Conservation (phyloP, 1,139 yeast species). For the Taiozyma sp. region DNA sequence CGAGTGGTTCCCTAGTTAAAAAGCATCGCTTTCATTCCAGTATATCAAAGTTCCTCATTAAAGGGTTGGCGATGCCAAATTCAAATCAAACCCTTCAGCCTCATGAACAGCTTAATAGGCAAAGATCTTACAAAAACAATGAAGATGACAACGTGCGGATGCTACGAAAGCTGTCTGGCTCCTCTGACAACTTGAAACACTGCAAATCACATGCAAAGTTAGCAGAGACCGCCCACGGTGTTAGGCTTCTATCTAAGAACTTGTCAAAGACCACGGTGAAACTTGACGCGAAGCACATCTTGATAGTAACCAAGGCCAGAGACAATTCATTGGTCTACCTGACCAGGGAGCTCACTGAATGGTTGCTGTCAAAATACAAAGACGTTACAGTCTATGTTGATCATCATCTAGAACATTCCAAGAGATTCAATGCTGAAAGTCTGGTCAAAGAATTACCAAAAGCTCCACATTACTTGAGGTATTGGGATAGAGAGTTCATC, state of each 20-base stretch:
- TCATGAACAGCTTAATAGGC: neutral
- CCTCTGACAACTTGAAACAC: slow-evolving; percentile 19
- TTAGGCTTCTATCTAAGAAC: slow-evolving; percentile 71
- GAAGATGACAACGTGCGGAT: slow-evolving; percentile 9
- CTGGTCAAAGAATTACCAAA: slow-evolving; percentile 35
- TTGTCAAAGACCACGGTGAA: slow-evolving; percentile 70
- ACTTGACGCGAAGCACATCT: slow-evolving; percentile 59
- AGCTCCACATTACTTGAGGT: slow-evolving; percentile 42
- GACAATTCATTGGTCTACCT: slow-evolving; percentile 71
- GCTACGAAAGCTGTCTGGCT: slow-evolving; percentile 10
- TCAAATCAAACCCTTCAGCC: neutral
- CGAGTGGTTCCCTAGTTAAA: neutral
- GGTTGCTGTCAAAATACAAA: slow-evolving; percentile 50
- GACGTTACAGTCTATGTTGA: slow-evolving; percentile 68
- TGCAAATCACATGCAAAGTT: slow-evolving; percentile 67
- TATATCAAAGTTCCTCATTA: neutral
- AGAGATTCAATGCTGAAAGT: slow-evolving; percentile 51
- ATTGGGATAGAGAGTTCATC: slow-evolving; percentile 63
- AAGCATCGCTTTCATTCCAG: neutral
- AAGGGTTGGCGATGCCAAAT: neutral
- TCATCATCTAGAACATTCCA: slow-evolving; percentile 50
- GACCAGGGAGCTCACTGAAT: slow-evolving; percentile 73
- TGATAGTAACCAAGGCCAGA: slow-evolving; percentile 82
- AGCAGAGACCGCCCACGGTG: slow-evolving; percentile 85
- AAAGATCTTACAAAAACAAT: slow-evolving; percentile 1